Evolutionary conservation across 352 stramenopile species (phyloP), one percentile per base, ranked within the genome.

Genomic region (Phytopythium mirpurense): DNA sequence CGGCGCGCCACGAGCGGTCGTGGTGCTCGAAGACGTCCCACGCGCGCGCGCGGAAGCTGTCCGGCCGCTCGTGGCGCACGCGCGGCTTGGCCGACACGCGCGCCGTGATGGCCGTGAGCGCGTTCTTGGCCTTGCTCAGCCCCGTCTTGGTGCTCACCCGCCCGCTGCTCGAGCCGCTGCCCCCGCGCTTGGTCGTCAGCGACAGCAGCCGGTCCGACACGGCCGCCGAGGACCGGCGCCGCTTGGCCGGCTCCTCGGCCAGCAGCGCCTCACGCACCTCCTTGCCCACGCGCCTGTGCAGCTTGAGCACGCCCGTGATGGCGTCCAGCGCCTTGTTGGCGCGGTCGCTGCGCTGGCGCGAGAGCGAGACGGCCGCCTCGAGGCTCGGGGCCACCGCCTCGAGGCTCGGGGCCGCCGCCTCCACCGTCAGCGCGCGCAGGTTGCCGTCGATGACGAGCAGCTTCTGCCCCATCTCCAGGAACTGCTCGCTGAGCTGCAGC

Each of bases 11-110:
- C 0, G 62, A 75, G 16, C 62, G 38, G 26, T 83, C 59, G 10
- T 66, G 67, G 36, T 79, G 68, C 51, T 85, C 67, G 21, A 83
- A 67, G 34, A 72, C 60, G 36, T 77, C 63, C 74, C 74, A 85
- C 27, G 70, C 56, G 3, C 41, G 34, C 0, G 69, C 72, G 0
- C 65, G 71, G 12, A 77, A 62, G 18, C 66, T 74, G 2, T 56
- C 44, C 14, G 62, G 45, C 6, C 60, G 60, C 0, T 26, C 31
- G 34, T 82, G 70, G 12, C 56, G 37, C 37, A 61, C 52, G 4
- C 62, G 56, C 9, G 60, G 59, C 27, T 63, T 68, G 32, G 53
- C 54, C 3, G 59, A 46, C 24, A 60, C 68, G 3, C 56, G 53
- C 12, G 54, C 51, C 18, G 48, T 50, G 18, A 68, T 48, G 43